These are phyloP conservation scores for Aspergillus fumigatiaffinis DNA, from an alignment of 2,329 filamentous ascomycete species.

Conservation along the genomic window DNA sequence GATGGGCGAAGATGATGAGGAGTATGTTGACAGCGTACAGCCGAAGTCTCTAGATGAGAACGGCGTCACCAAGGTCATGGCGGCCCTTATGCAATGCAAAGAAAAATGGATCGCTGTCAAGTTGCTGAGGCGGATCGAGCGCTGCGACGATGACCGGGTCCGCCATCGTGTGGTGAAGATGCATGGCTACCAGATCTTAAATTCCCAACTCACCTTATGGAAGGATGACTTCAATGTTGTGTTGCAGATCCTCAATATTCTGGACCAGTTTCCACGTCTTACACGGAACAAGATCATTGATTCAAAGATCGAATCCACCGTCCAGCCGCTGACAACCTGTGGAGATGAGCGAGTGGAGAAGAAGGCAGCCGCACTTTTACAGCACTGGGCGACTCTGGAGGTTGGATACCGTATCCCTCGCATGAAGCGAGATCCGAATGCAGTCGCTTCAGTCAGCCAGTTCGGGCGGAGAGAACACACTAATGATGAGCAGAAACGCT, in stretches of 20 bases:
- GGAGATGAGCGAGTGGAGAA: conserved; percentile 71
- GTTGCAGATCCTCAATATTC: conserved; percentile 81
- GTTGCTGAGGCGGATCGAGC: conserved; percentile 81
- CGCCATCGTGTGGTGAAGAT: conserved; percentile 87
- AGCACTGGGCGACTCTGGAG: conserved; percentile 85
- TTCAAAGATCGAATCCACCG: conserved; percentile 84
- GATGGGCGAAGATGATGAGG: conserved; percentile 83
- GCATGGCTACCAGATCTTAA: conserved; percentile 95
- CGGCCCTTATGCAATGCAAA: conserved; percentile 92
- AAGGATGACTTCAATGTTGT: conserved; percentile 86
- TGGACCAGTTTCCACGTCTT: conserved; percentile 81
- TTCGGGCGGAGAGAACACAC: conserved; percentile 54
- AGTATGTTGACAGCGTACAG: conserved; percentile 87
- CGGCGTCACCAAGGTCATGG: conserved; percentile 91
- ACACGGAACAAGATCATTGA: conserved; percentile 97
- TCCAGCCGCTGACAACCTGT: conserved; percentile 64
- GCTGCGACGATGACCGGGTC: conserved; percentile 79
- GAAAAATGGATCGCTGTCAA: conserved; percentile 99
- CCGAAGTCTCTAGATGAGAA: conserved; percentile 74
- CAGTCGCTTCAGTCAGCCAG: conserved; percentile 56
- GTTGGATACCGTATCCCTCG: conserved; percentile 89
- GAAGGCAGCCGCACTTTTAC: conserved; percentile 67
- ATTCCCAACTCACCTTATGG: conserved; percentile 79
- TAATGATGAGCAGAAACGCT: conserved; percentile 48
- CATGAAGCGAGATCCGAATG: conserved; percentile 75